Base-by-base conservation (phyloP, 1,139 yeast species). In the Geotrichum candidum region DNA sequence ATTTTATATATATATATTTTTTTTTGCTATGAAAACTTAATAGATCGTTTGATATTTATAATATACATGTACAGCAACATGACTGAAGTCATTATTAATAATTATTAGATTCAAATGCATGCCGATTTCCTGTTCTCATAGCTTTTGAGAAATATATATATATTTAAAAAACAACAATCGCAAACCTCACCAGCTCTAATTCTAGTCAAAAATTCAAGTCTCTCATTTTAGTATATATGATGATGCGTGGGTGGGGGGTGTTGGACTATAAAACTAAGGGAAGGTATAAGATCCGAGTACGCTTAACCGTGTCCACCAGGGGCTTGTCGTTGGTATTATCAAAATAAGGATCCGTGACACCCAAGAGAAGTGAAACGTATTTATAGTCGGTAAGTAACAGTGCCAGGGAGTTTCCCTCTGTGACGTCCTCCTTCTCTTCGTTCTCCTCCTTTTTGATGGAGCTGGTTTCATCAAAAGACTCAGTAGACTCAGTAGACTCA, bases 211-310 rank as follows among this genome's bases (percentile, higher is more conserved):
- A 3, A 1, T 35, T 35, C 1, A 10, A 35, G 13, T 35, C 13
- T 15, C 41, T 15, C 41, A 10, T 35, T 35, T 13, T 11, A 4
- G 41, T 35, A 35, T 35, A 35, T 41, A n/a, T 41, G 22, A 41
- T 41, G 46, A 18, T 22, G n/a, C 7, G 18, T 6, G 7, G 15
- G 6, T 18, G 18, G 18, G 18, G 18, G 18, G 18, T 18, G 15
- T 41, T 11, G 11, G 13, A 5, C 41, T 35, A 62, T 15, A 57
- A 38, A 27, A 62, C 60, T 18, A 62, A 46, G 18, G 64, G 64
- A 22, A 59, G 51, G 53, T 62, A 62, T 27, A 62, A 27, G 9
- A 62, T 38, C 13, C 62, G 53, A 10, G 62, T 62, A 7, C 60
- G 52, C 22, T 56, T 56, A 29, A 56, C 62, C 6, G 51, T 50